Percentiles rank a stretch among this genome's conserved stretches.
Conservation (phyloP, 192 early-diverging fungal genomes). For the Backusella tuberculispora region DNA sequence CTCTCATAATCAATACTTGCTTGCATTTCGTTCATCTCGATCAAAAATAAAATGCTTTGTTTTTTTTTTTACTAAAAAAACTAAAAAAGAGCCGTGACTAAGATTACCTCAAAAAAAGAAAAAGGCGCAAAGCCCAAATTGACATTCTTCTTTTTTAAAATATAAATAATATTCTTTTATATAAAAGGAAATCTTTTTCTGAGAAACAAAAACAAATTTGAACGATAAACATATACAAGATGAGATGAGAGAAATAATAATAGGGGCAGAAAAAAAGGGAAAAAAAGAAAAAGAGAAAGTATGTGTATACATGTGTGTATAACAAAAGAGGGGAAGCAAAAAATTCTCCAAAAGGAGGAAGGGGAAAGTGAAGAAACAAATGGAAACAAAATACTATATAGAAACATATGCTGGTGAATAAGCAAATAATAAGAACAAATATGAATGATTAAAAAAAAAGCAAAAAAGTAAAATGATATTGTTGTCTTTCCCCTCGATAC, state of each 20-base stretch:
- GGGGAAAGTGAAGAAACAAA: background rate
- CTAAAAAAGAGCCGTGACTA: background rate
- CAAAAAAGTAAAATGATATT: slow-evolving; percentile 13
- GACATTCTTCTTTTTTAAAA: slow-evolving; percentile 5
- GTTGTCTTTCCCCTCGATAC: background rate
- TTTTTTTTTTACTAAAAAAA: background rate
- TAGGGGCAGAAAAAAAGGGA: background rate
- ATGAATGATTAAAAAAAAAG: slow-evolving; percentile 9
- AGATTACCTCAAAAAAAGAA: background rate
- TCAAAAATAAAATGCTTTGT: background rate
- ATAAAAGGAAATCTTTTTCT: slow-evolving; percentile 7
- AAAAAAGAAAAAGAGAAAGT: background rate
- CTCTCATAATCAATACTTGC: background rate
- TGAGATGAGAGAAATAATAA: slow-evolving; percentile 8
- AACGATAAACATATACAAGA: slow-evolving; percentile 16
- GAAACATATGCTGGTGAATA: background rate
- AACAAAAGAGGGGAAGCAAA: background rate
- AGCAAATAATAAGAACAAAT: background rate
- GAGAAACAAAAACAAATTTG: slow-evolving; percentile 10
- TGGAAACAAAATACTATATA: slow-evolving; percentile 11
- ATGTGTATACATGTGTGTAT: background rate
- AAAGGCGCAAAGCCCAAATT: slow-evolving; percentile 3
- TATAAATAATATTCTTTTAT: slow-evolving; percentile 8
- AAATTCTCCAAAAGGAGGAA: slow-evolving; percentile 1
- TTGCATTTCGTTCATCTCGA: slow-evolving; percentile 11